Percentiles rank a stretch among this genome's conserved stretches.
Conservation (phyloP, 331 rosid genomes). For the Erythrophleum ivorense region DNA sequence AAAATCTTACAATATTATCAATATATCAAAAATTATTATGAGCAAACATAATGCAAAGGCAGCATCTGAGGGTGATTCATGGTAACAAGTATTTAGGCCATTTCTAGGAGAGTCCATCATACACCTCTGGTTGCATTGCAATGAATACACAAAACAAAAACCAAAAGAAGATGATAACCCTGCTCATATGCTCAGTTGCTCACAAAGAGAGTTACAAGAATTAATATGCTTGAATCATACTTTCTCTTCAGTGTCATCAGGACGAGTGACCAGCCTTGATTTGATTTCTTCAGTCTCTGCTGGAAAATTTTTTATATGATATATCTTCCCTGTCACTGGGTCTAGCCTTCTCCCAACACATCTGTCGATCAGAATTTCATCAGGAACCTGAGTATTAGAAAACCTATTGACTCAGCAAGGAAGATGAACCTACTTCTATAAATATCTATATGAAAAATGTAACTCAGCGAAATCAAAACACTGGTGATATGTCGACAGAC, state of each 20-base stretch:
- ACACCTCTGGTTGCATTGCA: not conserved
- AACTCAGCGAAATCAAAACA: slow-evolving; percentile 24
- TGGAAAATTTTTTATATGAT: slow-evolving; percentile 74
- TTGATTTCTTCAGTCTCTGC: slow-evolving; percentile 81
- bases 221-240: slow-evolving; percentile 44
- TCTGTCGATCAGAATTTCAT: slow-evolving; percentile 98
- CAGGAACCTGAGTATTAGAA: slow-evolving; percentile 95
- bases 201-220: not conserved
- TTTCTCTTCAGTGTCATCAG: slow-evolving; percentile 89
- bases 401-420: slow-evolving; percentile 46
- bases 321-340: slow-evolving; percentile 84
- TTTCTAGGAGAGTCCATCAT: slow-evolving; percentile 15
- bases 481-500: slow-evolving; percentile 9
- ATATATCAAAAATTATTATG: not conserved
- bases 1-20: not conserved
- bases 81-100: slow-evolving; percentile 15
- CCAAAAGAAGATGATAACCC: slow-evolving; percentile 11
- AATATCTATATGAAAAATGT: not conserved
- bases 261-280: slow-evolving; percentile 74
- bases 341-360: slow-evolving; percentile 94
- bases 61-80: not conserved
- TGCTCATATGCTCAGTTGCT: slow-evolving; percentile 8
- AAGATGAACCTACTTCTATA: slow-evolving; percentile 24
- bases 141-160: not conserved
- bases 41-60: not conserved